Percentiles rank a stretch among this genome's conserved stretches.
Conservation (phyloP, 352 stramenopile species). For the Phytophthora idaei region DNA sequence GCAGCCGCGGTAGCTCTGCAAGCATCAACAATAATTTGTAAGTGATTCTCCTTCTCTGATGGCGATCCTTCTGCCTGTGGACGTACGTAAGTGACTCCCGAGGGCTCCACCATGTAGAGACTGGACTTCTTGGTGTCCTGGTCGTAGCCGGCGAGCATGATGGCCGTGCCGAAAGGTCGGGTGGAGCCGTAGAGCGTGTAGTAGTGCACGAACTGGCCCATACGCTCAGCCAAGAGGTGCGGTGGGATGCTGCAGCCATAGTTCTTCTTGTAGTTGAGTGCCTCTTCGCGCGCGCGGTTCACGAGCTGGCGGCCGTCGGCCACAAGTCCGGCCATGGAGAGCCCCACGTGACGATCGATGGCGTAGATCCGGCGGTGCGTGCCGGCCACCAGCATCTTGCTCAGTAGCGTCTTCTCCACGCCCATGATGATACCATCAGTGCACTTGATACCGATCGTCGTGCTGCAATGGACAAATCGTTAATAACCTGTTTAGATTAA, state of each 20-base stretch:
- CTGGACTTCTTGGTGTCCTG: constrained; percentile 89
- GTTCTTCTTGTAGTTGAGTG: constrained; percentile 95
- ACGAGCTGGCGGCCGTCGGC: constrained; percentile 97
- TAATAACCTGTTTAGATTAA: neutral
- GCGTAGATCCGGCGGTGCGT: constrained; percentile 88
- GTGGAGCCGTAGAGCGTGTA: constrained; percentile 98
- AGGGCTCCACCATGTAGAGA: constrained; percentile 94
- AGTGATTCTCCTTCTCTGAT: neutral
- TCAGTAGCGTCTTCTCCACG: constrained; percentile 96
- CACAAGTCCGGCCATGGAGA: constrained; percentile 95
- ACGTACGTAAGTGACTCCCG: constrained; percentile 89
- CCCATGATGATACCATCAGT: constrained; percentile 97
- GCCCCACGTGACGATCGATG: constrained; percentile 93
- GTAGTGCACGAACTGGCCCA: constrained; percentile 98
- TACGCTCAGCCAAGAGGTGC: constrained; percentile 93
- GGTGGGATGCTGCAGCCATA: constrained; percentile 95
- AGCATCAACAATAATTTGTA: constrained; percentile 12
- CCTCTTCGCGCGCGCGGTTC: constrained; percentile 94
- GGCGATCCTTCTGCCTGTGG: too few species aligned
- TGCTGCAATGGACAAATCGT: constrained; percentile 54
- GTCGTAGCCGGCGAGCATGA: constrained; percentile 97
- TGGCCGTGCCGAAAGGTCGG: constrained; percentile 96
- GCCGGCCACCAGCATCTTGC: constrained; percentile 92
- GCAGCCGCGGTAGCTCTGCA: constrained; percentile 96
- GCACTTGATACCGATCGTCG: constrained; percentile 97